Conservation (phyloP, 192 early-diverging fungal species). For the Coemansia interrupta region DNA sequence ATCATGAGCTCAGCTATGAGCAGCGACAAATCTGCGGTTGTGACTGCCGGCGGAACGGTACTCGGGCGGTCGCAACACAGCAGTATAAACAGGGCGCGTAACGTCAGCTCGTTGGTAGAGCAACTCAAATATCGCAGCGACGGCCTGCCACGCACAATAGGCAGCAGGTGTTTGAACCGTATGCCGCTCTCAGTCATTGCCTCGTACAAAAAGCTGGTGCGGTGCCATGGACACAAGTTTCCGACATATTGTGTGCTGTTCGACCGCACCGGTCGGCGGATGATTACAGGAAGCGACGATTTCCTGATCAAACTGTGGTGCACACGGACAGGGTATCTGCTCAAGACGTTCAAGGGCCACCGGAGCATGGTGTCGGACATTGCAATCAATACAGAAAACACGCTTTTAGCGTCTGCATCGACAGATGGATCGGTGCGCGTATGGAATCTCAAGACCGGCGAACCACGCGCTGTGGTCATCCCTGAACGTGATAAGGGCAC, state of each 20-base stretch:
- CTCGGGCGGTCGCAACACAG: slow-evolving; percentile 25
- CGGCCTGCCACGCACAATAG: neutral
- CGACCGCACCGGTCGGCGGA: slow-evolving; percentile 66
- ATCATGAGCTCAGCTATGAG: slow-evolving; percentile 25
- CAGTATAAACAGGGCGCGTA: neutral
- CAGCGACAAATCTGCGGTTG: slow-evolving; percentile 19
- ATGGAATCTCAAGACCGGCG: slow-evolving; percentile 70
- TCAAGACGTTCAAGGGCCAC: slow-evolving; percentile 82
- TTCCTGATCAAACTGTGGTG: slow-evolving; percentile 84
- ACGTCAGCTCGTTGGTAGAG: neutral
- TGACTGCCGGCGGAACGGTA: slow-evolving; percentile 36
- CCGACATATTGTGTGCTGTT: slow-evolving; percentile 74
- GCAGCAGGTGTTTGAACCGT: slow-evolving; percentile 6
- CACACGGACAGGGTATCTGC: slow-evolving; percentile 68
- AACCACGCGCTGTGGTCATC: slow-evolving; percentile 61
- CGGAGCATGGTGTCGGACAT: slow-evolving; percentile 71
- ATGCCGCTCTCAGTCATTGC: slow-evolving; percentile 23
- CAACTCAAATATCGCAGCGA: neutral
- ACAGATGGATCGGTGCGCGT: slow-evolving; percentile 72
- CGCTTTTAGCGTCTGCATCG: slow-evolving; percentile 72
- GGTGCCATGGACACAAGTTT: slow-evolving; percentile 70
- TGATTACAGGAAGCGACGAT: slow-evolving; percentile 87
- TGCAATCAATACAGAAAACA: slow-evolving; percentile 73
- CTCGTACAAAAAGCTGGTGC: slow-evolving; percentile 53
- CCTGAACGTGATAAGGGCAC: slow-evolving; percentile 56